Conservation (phyloP, 768 basidiomycete genomes). For the Hericium coralloides region DNA sequence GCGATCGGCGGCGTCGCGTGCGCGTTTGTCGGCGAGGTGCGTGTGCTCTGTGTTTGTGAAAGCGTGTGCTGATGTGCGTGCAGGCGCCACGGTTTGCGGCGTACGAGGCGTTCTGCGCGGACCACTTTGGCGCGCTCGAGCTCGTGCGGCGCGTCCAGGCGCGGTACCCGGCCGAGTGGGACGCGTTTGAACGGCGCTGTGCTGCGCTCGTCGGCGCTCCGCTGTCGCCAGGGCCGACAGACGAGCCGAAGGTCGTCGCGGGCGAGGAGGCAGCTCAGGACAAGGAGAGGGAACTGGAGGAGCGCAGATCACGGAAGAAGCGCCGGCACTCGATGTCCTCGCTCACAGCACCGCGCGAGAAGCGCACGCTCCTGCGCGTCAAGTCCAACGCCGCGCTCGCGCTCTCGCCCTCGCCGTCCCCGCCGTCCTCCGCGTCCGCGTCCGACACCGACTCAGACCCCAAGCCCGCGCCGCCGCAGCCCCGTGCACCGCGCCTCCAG, state of each 20-base stretch:
- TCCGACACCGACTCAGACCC: background rate
- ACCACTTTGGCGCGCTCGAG: slow-evolving; percentile 75
- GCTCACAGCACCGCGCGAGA: background rate
- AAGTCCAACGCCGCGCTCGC: background rate
- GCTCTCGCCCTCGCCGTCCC: background rate
- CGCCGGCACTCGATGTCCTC: slow-evolving; percentile 16
- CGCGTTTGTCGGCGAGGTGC: slow-evolving; percentile 5
- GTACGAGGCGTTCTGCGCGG: slow-evolving; percentile 84
- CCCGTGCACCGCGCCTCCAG: slow-evolving; percentile 33
- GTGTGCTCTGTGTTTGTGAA: background rate
- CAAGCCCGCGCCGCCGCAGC: background rate
- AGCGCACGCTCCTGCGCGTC: background rate
- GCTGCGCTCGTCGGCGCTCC: slow-evolving; percentile 38
- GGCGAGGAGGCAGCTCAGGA: background rate
- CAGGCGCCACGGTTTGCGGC: slow-evolving; percentile 68
- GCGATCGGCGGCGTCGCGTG: background rate
- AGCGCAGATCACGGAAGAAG: slow-evolving; percentile 2
- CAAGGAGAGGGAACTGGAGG: background rate
- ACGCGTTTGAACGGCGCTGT: slow-evolving; percentile 75
- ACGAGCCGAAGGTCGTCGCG: background rate
- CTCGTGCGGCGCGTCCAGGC: slow-evolving; percentile 58
- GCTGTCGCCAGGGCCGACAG: background rate
- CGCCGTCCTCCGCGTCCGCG: background rate
- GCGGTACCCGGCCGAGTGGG: slow-evolving; percentile 68
- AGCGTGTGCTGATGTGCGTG: slow-evolving; percentile 5